A percentile compares a stretch with the other conserved stretches of the same genome.
phyloP scores from a whole-genome alignment of 306 rosid genomes.

The Hippophae rhamnoides region DNA sequence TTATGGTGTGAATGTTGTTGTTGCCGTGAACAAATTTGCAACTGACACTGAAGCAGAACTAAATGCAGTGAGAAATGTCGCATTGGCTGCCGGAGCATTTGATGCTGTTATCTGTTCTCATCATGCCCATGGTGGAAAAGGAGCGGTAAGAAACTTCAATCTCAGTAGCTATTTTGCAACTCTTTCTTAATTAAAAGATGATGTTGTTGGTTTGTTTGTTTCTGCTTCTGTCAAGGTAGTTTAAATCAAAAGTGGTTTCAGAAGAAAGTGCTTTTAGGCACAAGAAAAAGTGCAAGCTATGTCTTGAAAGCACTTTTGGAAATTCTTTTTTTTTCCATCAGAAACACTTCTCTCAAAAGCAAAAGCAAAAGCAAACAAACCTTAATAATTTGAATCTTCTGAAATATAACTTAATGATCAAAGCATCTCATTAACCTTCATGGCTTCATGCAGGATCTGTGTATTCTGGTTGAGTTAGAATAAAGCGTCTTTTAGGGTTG shows the following conservation, averaged over 20 bases:
- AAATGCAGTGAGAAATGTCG: slow-evolving; percentile 55
- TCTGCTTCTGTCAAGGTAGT: too few relatives aligned
- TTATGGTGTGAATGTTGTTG: slow-evolving; percentile 87
- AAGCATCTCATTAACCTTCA: neutral
- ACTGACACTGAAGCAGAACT: slow-evolving; percentile 88
- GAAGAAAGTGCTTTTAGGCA: too few relatives aligned
- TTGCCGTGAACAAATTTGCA: slow-evolving; percentile 81
- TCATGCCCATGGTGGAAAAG: slow-evolving; percentile 96
- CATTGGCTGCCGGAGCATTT: slow-evolving; percentile 77
- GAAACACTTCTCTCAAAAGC: too few relatives aligned
- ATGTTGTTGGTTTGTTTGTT: too few relatives aligned
- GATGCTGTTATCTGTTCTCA: slow-evolving; percentile 87
- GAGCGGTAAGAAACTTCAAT: slow-evolving; percentile 63
- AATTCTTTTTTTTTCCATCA: too few relatives aligned
- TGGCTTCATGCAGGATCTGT: too few relatives aligned
- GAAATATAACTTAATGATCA: neutral
- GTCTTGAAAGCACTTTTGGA: too few relatives aligned
- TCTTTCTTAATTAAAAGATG: too few relatives aligned
- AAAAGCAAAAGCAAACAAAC: neutral
- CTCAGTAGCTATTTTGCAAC: neutral
- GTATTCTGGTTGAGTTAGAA: too few relatives aligned
- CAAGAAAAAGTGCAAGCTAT: too few relatives aligned
- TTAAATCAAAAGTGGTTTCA: too few relatives aligned
- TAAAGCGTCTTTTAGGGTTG: neutral
- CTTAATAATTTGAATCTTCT: neutral